These are phyloP conservation scores for Debaryomyces hansenii DNA, from an alignment of 805 yeast species.

Conservation along the genomic window DNA sequence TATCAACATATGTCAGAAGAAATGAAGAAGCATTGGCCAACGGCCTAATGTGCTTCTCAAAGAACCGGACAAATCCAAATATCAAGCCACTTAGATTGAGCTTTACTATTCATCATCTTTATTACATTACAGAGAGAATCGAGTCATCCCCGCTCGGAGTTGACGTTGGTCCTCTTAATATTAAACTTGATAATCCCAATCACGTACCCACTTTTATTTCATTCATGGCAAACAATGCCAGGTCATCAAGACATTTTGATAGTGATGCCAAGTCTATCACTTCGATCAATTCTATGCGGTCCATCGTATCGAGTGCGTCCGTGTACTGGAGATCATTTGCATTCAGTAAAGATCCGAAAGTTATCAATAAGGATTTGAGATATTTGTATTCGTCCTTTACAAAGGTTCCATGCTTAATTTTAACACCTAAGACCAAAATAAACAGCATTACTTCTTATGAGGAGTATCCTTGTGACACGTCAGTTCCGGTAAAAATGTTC, in stretches of 20 bases:
- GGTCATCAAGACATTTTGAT: slow-evolving; percentile 38
- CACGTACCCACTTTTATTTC: slow-evolving; percentile 56
- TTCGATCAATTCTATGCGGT: slow-evolving; percentile 58
- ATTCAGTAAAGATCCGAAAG: slow-evolving; percentile 41
- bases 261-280: slow-evolving; percentile 51
- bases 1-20: slow-evolving; percentile 52
- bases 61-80: slow-evolving; percentile 24
- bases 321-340: slow-evolving; percentile 40
- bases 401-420: slow-evolving; percentile 60
- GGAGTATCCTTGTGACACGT: slow-evolving; percentile 70
- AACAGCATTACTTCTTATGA: slow-evolving; percentile 60
- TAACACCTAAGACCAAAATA: slow-evolving; percentile 60
- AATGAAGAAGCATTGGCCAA: slow-evolving; percentile 62
- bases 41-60: slow-evolving; percentile 55
- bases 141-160: slow-evolving; percentile 46
- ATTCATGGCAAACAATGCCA: slow-evolving; percentile 57
- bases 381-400: slow-evolving; percentile 65
- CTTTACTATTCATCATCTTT: slow-evolving; percentile 63
- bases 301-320: slow-evolving; percentile 44
- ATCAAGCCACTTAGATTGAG: slow-evolving; percentile 56
- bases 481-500: slow-evolving; percentile 62
- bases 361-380: slow-evolving; percentile 49
- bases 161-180: slow-evolving; percentile 62
- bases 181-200: slow-evolving; percentile 58
- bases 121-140: slow-evolving; percentile 59